phyloP scores from a whole-genome alignment of 495 filamentous ascomycete genomes.

The Entonaema liquescens region DNA sequence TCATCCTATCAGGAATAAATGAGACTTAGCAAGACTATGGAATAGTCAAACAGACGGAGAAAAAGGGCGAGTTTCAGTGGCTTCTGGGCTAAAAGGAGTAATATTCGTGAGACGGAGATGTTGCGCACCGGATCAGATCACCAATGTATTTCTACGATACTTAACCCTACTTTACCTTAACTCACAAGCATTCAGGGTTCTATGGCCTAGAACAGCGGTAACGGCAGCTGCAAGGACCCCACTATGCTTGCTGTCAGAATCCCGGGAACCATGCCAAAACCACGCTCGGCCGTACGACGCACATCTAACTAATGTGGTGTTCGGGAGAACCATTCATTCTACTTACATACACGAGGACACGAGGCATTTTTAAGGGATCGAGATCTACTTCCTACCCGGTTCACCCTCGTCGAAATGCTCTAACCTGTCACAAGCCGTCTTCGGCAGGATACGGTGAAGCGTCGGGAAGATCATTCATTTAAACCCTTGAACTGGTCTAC shows the following conservation, averaged over 20 bases:
- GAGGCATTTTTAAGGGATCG: slow-evolving; percentile 34
- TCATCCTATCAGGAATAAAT: slow-evolving; percentile 15
- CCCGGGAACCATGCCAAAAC: slow-evolving; percentile 16
- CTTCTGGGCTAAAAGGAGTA: slow-evolving; percentile 1
- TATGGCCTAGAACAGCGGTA: slow-evolving; percentile 27
- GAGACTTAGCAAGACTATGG: background rate
- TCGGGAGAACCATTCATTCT: slow-evolving; percentile 13
- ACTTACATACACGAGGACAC: background rate
- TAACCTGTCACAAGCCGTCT: slow-evolving; percentile 21
- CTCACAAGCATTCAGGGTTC: slow-evolving; percentile 13
- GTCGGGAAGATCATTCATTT: slow-evolving; percentile 24
- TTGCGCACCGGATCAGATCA: slow-evolving; percentile 10
- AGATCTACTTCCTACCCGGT: slow-evolving; percentile 32
- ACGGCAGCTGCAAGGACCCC: slow-evolving; percentile 33
- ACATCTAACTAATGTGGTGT: slow-evolving; percentile 5
- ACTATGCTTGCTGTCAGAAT: slow-evolving; percentile 33
- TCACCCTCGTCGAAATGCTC: background rate
- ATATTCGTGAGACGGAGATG: slow-evolving; percentile 24
- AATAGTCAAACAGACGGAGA: slow-evolving; percentile 1
- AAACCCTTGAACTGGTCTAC: slow-evolving; percentile 30
- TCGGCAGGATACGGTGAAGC: slow-evolving; percentile 21
- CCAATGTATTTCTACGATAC: slow-evolving; percentile 22
- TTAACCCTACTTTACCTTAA: background rate
- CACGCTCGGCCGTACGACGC: slow-evolving; percentile 19
- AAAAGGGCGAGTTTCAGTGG: slow-evolving; percentile 7